Percentiles rank a stretch among this genome's conserved stretches.
phyloP scores from a whole-genome alignment of 129 eudicot genomes.

The Centaurea solstitialis region DNA sequence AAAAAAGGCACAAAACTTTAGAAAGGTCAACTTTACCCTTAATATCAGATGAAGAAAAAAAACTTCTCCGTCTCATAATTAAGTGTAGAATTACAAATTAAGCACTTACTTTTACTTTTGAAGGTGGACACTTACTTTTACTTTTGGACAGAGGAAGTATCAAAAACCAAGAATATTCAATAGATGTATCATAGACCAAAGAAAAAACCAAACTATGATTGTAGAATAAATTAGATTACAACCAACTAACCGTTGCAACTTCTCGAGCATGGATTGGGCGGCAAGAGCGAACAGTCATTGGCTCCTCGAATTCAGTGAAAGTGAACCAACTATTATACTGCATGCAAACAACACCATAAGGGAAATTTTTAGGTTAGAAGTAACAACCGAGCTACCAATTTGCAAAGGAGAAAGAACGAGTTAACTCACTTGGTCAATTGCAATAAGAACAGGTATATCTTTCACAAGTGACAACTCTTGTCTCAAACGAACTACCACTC shows the following conservation, averaged over 20 bases:
- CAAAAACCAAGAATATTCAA: not conserved
- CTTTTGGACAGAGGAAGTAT: not conserved
- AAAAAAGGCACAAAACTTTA: too few species aligned
- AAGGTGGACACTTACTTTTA: not conserved
- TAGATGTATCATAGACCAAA: not conserved
- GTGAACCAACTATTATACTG: conserved; percentile 99
- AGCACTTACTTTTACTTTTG: not conserved
- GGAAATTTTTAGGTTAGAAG: not conserved
- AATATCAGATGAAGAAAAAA: not conserved
- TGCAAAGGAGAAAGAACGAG: conserved; percentile 13
- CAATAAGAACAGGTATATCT: conserved; percentile 80
- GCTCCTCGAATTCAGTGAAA: conserved; percentile 77
- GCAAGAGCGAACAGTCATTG: conserved; percentile 73
- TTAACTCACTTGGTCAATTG: conserved; percentile 78
- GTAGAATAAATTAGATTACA: not conserved
- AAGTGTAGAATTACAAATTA: not conserved
- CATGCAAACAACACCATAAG: conserved; percentile 23
- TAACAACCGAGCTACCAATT: conserved; percentile 6
- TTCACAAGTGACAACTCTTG: conserved; percentile 77
- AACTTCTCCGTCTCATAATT: not conserved
- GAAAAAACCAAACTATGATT: not conserved
- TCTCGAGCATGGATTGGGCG: conserved; percentile 84
- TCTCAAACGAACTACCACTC: conserved; percentile 87
- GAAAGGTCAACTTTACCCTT: not conserved
- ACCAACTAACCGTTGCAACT: conserved; percentile 77